Evolutionary conservation across 2,329 filamentous ascomycete species (phyloP).

Genomic region (Akanthomyces lecanii): DNA sequence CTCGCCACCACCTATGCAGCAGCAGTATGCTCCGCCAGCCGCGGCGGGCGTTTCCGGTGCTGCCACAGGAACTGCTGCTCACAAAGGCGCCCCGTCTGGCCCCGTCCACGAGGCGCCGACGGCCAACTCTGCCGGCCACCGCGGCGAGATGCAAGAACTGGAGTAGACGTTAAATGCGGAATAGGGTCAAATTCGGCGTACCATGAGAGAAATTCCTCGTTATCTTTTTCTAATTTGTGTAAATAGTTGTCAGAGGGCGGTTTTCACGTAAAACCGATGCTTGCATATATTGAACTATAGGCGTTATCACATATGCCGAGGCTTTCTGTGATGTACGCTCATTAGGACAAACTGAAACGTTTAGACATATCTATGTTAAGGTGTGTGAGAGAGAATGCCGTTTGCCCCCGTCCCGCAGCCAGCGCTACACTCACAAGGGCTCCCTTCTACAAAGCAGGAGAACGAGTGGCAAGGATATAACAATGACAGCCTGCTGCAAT

Average conservation of each 20-base stretch:
- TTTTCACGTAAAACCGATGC: background rate
- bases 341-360: no score
- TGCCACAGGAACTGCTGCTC: background rate
- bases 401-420: no score
- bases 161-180: background rate
- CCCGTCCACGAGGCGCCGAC: slow-evolving; percentile 12
- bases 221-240: background rate
- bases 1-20: slow-evolving; percentile 9
- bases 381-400: no score
- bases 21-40: background rate
- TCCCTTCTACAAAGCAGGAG: no score
- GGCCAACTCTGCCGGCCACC: slow-evolving; percentile 10
- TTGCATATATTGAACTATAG: background rate
- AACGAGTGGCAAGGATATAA: no score
- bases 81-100: background rate
- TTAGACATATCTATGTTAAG: no score
- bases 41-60: background rate
- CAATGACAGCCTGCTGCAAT: no score
- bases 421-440: no score
- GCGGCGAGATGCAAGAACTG: slow-evolving; percentile 16
- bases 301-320: background rate
- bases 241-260: background rate
- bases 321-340: no score
- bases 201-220: background rate
- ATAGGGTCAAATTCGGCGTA: background rate